Percentiles rank a stretch among this genome's conserved stretches.
phyloP scores from a whole-genome alignment of 2,329 filamentous ascomycete species.

The Pseudocercospora fuligena region DNA sequence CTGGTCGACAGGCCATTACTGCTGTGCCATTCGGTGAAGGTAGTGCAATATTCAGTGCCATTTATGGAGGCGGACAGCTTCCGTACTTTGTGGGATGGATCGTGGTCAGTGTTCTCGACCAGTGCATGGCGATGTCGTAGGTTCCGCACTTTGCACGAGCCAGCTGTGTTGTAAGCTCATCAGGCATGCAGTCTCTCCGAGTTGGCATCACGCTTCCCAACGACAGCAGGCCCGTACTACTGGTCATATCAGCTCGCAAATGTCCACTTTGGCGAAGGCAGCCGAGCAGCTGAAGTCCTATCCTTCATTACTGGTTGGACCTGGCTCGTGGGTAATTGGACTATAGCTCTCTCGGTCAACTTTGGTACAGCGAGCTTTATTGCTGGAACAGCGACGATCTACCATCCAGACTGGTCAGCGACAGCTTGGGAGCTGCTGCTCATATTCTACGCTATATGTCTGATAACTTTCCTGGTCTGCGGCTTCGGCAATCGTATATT shows the following conservation, averaged over 20 bases:
- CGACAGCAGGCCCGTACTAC: background rate
- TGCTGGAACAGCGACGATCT: background rate
- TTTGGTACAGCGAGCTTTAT: background rate
- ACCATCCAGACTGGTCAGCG: background rate
- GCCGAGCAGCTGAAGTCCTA: background rate
- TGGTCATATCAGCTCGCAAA: background rate
- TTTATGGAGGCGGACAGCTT: conserved; percentile 69
- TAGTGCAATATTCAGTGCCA: conserved; percentile 59
- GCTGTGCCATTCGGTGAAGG: conserved; percentile 62
- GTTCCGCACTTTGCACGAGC: background rate
- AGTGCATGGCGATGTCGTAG: conserved; percentile 63
- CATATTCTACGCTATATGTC: background rate
- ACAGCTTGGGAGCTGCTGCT: background rate
- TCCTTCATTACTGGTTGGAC: background rate
- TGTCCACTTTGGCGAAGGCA: background rate
- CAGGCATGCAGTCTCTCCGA: background rate
- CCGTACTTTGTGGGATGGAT: conserved; percentile 76
- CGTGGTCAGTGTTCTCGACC: conserved; percentile 67
- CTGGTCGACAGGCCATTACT: conserved; percentile 53
- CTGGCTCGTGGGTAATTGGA: background rate
- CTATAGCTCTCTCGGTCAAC: background rate
- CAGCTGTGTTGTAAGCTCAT: background rate
- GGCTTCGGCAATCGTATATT: background rate
- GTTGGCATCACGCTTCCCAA: background rate
- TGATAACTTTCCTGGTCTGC: background rate